Conservation (phyloP, 805 yeast species). For the Ogataea methanolica region DNA sequence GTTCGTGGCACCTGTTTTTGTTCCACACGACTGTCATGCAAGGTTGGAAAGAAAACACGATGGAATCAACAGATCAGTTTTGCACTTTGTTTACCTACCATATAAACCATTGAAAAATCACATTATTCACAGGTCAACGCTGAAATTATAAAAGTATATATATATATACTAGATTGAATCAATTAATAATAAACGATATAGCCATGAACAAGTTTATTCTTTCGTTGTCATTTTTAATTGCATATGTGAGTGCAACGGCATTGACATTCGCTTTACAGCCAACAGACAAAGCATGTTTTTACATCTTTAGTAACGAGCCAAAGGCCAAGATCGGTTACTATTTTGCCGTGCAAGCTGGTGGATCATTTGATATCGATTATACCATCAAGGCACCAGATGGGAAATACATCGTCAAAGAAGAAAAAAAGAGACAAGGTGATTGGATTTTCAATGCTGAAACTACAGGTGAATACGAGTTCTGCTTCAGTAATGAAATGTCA, state of each 20-base stretch:
- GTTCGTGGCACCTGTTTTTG: no score
- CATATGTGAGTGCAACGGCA: constrained; percentile 42
- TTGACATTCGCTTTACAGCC: constrained; percentile 74
- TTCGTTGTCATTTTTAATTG: constrained; percentile 4
- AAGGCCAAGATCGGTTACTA: constrained; percentile 64
- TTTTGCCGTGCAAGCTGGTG: constrained; percentile 81
- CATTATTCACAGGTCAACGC: no score
- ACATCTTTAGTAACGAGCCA: constrained; percentile 58
- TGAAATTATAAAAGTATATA: no score
- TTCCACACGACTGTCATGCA: no score
- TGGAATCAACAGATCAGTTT: no score
- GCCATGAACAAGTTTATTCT: constrained; percentile 7
- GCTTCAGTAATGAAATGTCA: constrained; percentile 79
- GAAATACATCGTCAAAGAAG: constrained; percentile 46
- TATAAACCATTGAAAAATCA: no score
- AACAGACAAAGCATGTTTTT: constrained; percentile 67
- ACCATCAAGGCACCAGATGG: constrained; percentile 54
- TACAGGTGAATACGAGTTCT: constrained; percentile 81
- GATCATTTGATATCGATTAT: constrained; percentile 77
- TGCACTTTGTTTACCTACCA: no score
- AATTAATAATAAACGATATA: no score
- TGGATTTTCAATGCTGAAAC: constrained; percentile 61
- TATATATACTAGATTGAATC: no score
- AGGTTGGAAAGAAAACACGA: no score
- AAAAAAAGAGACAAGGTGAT: constrained; percentile 74